Evolutionary conservation across 2,329 filamentous ascomycete species (phyloP).

Genomic region (Drechslera avenae): DNA sequence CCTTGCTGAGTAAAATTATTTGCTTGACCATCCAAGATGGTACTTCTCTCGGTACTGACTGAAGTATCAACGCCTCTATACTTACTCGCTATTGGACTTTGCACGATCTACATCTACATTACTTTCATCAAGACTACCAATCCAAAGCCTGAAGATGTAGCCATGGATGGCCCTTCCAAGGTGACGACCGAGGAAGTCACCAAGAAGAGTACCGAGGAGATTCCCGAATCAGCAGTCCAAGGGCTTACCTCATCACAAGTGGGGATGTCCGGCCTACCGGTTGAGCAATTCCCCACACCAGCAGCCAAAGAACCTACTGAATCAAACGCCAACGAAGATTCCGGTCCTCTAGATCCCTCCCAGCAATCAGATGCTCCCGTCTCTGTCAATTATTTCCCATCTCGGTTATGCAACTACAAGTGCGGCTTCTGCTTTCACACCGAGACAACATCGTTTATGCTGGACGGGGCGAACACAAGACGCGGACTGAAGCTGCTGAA

Average conservation of each 20-base stretch:
- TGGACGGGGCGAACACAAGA: background rate
- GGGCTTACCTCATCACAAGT: background rate
- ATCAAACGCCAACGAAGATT: background rate
- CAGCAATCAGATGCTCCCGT: slow-evolving; percentile 2
- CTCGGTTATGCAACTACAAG: background rate
- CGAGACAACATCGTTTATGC: background rate
- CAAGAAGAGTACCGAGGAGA: too few species aligned
- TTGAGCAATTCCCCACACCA: too few species aligned
- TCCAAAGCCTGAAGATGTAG: background rate
- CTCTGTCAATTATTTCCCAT: background rate
- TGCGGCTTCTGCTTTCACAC: slow-evolving; percentile 1
- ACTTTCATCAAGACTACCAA: background rate
- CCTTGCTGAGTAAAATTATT: too few species aligned
- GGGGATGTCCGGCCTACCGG: too few species aligned
- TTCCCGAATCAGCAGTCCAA: too few species aligned
- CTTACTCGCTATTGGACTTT: background rate
- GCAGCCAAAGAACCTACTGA: background rate
- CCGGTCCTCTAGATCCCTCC: background rate
- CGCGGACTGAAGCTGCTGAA: background rate
- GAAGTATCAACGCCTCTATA: background rate
- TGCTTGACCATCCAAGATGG: background rate
- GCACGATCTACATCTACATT: background rate
- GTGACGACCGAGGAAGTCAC: too few species aligned
- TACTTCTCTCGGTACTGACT: background rate
- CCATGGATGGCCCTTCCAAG: too few species aligned